Conservation (phyloP, 345 rosid species). For the Jatropha curcas region DNA sequence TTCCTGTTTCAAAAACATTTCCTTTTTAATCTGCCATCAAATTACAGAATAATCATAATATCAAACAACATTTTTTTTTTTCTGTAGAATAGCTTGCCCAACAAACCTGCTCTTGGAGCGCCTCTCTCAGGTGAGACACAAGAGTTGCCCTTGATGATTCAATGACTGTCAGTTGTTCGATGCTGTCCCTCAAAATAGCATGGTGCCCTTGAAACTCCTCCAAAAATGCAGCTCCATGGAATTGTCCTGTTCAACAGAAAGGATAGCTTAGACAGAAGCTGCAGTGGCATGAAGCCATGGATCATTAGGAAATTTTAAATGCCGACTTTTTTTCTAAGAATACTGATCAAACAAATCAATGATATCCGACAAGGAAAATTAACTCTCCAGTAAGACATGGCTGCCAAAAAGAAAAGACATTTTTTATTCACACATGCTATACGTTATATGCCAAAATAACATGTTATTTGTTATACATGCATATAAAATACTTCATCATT, state of each 20-base stretch:
- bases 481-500: background rate
- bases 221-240: conserved; percentile 47
- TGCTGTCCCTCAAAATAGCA: conserved; percentile 61
- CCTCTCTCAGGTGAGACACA: conserved; percentile 68
- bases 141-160: conserved; percentile 76
- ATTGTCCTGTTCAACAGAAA: conserved; percentile 45
- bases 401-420: background rate
- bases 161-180: conserved; percentile 60
- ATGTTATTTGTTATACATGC: background rate
- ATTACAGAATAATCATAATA: background rate
- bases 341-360: background rate
- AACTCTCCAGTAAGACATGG: background rate
- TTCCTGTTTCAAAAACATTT: conserved; percentile 54
- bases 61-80: background rate
- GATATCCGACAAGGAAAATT: background rate
- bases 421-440: background rate
- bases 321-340: background rate
- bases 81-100: conserved; percentile 12
- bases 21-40: conserved; percentile 18
- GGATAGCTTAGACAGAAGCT: background rate
- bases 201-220: conserved; percentile 84
- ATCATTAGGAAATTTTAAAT: background rate
- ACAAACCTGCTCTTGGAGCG: conserved; percentile 87
- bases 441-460: no score
- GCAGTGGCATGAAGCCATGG: background rate